A percentile compares a stretch with the other conserved stretches of the same genome.
phyloP scores from a whole-genome alignment of 2,329 filamentous ascomycete species.

The Colletotrichum sp. region DNA sequence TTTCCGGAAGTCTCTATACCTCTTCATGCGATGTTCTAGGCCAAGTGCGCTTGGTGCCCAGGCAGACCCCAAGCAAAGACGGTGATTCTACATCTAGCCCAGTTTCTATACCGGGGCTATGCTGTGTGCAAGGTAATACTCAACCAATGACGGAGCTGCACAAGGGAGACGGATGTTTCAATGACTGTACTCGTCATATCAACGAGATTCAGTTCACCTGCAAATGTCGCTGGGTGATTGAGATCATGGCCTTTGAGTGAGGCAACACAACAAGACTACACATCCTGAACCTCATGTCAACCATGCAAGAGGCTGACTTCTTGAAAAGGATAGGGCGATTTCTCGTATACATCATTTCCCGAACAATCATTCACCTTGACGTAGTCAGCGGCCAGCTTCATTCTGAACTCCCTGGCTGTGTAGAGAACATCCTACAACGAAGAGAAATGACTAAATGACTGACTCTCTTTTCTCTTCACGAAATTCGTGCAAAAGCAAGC shows the following conservation, averaged over 20 bases:
- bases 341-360: not conserved
- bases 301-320: not conserved
- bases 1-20: not conserved
- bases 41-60: not conserved
- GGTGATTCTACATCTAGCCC: not conserved
- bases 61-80: not conserved
- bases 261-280: not conserved
- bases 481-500: not conserved
- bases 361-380: not conserved
- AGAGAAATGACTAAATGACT: not conserved
- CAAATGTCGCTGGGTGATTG: not conserved
- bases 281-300: not conserved
- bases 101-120: fast-evolving
- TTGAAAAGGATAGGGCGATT: fast-evolving
- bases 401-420: not conserved
- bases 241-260: not conserved
- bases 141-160: not conserved
- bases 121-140: not conserved
- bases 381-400: fast-evolving
- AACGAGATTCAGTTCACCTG: not conserved
- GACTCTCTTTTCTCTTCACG: not conserved
- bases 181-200: fast-evolving
- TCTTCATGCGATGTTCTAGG: not conserved
- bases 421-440: fast-evolving
- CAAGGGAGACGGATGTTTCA: not conserved